These are phyloP conservation scores for Ilyonectria destructans DNA, from an alignment of 2,329 filamentous ascomycete genomes.

Conservation along the genomic window DNA sequence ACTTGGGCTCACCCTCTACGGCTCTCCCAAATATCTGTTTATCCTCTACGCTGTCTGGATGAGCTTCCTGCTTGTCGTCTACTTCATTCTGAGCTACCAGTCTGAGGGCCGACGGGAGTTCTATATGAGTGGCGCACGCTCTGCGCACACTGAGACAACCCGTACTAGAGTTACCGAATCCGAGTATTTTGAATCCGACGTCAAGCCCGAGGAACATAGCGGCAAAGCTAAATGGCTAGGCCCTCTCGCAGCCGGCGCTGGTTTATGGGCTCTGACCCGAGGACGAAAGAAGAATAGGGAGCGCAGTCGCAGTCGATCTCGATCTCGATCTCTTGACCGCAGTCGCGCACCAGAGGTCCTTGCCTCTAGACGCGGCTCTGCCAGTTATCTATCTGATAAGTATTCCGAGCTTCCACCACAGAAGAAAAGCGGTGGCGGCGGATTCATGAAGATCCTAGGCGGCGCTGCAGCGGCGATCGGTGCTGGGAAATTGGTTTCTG, in stretches of 20 bases:
- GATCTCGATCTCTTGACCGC: slow-evolving; percentile 56
- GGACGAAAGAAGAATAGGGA: slow-evolving; percentile 62
- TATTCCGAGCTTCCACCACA: slow-evolving; percentile 65
- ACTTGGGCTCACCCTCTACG: slow-evolving; percentile 91
- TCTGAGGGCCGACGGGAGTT: slow-evolving; percentile 70
- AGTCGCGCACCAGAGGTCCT: slow-evolving; percentile 66
- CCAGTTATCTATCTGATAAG: slow-evolving; percentile 78
- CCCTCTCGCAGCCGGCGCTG: slow-evolving; percentile 69
- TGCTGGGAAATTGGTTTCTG: slow-evolving; percentile 74
- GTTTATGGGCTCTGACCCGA: slow-evolving; percentile 63
- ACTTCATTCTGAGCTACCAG: slow-evolving; percentile 85
- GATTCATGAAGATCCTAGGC: slow-evolving; percentile 74
- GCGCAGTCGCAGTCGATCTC: slow-evolving; percentile 60
- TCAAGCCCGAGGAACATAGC: slow-evolving; percentile 52
- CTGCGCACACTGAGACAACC: slow-evolving; percentile 65
- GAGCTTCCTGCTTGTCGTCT: slow-evolving; percentile 79
- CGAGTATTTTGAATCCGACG: slow-evolving; percentile 58
- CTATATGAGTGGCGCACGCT: slow-evolving; percentile 72
- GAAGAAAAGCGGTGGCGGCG: slow-evolving; percentile 63
- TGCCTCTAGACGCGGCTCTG: slow-evolving; percentile 68
- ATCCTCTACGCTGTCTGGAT: slow-evolving; percentile 89
- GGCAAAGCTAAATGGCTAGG: slow-evolving; percentile 64
- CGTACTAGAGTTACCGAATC: slow-evolving; percentile 59
- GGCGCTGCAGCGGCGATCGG: slow-evolving; percentile 75
- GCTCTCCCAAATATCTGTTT: slow-evolving; percentile 88